phyloP scores from a whole-genome alignment of 1,139 yeast species.

The Scheffersomyces illinoinensis region DNA sequence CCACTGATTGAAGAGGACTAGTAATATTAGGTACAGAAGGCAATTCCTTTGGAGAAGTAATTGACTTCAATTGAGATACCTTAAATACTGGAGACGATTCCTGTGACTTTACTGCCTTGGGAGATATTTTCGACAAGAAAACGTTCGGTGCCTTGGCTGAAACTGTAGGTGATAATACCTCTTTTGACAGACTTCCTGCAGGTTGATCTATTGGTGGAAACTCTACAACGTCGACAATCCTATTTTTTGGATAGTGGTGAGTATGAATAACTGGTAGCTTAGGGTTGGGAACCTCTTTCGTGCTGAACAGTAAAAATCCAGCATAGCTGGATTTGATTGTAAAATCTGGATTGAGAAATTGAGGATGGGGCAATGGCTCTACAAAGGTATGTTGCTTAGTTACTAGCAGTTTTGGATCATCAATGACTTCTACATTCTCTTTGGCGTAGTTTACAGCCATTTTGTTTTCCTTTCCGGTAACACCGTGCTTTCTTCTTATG shows the following conservation, averaged over 20 bases:
- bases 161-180: neutral
- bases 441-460: slow-evolving; percentile 51
- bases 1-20: neutral
- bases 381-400: slow-evolving; percentile 15
- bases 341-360: slow-evolving; percentile 30
- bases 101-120: neutral
- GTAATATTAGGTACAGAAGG: neutral
- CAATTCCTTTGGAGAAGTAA: neutral
- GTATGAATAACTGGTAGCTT: slow-evolving; percentile 5
- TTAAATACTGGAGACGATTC: neutral
- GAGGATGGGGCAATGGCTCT: slow-evolving; percentile 34
- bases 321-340: slow-evolving; percentile 32
- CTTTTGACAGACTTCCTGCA: neutral
- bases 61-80: neutral
- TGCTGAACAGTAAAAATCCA: slow-evolving; percentile 33
- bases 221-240: slow-evolving; percentile 13
- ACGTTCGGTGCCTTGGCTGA: neutral
- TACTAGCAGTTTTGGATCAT: slow-evolving; percentile 23
- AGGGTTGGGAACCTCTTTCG: slow-evolving; percentile 8
- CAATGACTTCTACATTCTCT: slow-evolving; percentile 42
- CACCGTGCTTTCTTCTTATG: slow-evolving; percentile 47
- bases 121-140: neutral
- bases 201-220: slow-evolving; percentile 6
- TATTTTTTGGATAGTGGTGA: slow-evolving; percentile 3
- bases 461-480: slow-evolving; percentile 48